phyloP scores from a whole-genome alignment of 139 green algal genomes.

The Haematococcus lacustris region DNA sequence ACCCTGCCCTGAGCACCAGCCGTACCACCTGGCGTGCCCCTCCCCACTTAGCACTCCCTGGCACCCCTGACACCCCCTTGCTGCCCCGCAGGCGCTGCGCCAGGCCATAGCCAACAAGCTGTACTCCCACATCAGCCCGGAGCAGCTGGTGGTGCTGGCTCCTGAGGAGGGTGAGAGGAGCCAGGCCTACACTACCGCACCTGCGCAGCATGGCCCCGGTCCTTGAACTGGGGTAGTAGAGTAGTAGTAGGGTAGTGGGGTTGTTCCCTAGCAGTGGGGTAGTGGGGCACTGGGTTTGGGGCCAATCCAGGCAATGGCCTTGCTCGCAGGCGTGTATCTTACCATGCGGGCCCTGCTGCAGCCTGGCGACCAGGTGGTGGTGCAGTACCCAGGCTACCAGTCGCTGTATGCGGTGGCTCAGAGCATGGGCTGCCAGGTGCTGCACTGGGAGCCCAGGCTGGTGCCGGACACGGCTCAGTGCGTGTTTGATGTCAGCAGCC shows the following conservation, averaged over 20 bases:
- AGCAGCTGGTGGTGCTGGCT: constrained; percentile 37
- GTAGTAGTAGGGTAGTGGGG: too few relatives aligned
- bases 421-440: constrained; percentile 40
- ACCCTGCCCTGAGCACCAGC: not conserved
- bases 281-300: too few relatives aligned
- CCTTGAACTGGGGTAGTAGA: not conserved
- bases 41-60: not conserved
- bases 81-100: constrained; percentile 30
- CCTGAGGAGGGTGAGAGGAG: constrained; percentile 35
- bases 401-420: constrained; percentile 57
- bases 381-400: constrained; percentile 64
- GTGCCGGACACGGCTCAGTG: too few relatives aligned
- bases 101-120: constrained; percentile 31
- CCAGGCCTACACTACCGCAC: not conserved
- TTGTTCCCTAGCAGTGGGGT: too few relatives aligned
- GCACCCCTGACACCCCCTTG: too few relatives aligned
- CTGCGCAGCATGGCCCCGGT: not conserved
- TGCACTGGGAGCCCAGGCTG: constrained; percentile 48
- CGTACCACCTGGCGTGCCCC: not conserved
- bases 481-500: too few relatives aligned
- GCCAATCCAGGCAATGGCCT: not conserved
- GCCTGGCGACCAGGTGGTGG: constrained; percentile 61
- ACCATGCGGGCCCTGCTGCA: constrained; percentile 58
- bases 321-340: constrained; percentile 44
- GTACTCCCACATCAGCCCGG: constrained; percentile 29